These are phyloP conservation scores for Aspergillus felis DNA, from an alignment of 2,329 filamentous ascomycete genomes.

Conservation along the genomic window DNA sequence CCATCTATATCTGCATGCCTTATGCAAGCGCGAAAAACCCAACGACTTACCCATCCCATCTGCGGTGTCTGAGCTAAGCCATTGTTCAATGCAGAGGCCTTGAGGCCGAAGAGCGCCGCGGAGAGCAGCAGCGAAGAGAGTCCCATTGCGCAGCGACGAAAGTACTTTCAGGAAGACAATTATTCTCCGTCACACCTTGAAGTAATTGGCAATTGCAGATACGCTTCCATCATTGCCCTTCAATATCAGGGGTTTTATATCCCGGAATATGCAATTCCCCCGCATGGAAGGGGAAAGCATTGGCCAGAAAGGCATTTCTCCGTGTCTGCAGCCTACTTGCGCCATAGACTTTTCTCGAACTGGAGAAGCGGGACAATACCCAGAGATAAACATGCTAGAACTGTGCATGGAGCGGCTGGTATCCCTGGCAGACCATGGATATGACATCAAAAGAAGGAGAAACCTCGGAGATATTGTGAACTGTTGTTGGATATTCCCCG, in stretches of 20 bases:
- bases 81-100: slow-evolving; percentile 33
- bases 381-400: neutral
- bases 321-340: neutral
- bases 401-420: neutral
- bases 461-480: neutral
- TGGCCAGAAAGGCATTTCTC: neutral
- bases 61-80: slow-evolving; percentile 40
- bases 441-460: neutral
- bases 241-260: neutral
- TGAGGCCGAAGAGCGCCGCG: slow-evolving; percentile 3
- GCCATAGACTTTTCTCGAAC: neutral
- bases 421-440: neutral
- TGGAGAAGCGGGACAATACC: neutral
- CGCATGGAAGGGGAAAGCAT: neutral
- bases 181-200: neutral
- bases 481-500: too few species aligned
- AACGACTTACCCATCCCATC: slow-evolving; percentile 37
- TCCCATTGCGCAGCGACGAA: slow-evolving; percentile 1
- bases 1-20: neutral
- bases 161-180: neutral
- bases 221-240: neutral
- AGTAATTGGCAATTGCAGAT: neutral
- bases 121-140: slow-evolving; percentile 9
- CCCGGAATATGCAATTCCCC: neutral
- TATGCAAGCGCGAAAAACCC: neutral